Evolutionary conservation across 352 stramenopile genomes (phyloP), one percentile per base, ranked within the genome.

Genomic region (Globisporangium barbulae): DNA sequence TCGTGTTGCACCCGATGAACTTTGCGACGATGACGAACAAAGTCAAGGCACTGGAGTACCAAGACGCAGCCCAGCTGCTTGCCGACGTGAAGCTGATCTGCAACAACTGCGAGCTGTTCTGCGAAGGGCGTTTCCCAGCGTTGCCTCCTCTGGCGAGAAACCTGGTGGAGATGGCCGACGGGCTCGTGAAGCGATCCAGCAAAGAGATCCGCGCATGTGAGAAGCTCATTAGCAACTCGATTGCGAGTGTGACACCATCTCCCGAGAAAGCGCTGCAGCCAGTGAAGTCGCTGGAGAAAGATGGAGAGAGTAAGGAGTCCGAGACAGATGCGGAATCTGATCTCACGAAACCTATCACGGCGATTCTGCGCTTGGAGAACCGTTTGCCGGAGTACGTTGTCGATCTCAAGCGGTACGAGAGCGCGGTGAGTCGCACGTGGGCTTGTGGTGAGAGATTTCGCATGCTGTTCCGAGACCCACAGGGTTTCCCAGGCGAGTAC

Each of bases 281-380:
- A 53, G n/a, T 25, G 37, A 63, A 67, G 5, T 37, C 53, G 0
- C 10, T 9, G 2, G 48, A 66, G n/a, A 47, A 59, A 15, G 44
- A 30, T 19, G 50, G 35, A 31, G 35, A 55, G 2, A 58, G 9
- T 13, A 59, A 60, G 28, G 52, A 60, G 66, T 9, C 68, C 67
- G 59, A 62, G 66, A 42, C 31, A 59, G 13, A 31, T 8, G 50
- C 58, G 48, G 15, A 13, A 12, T 59, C 31, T 69, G 49, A 70
- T 59, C 10, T 37, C 35, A 73, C 44, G 15, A 59, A 64, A 30
- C 55, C 73, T 6, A 85, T 93, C 41, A 70, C 80, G 28, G 78
- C 84, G 6, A 84, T 91, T 19, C 74, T 93, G 70, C 83, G 85
- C n/a, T 69, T 94, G 0, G 85, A 94, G 74, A 94, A 94, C 58